Conservation (phyloP, 257 asterid species). For the Jacaranda copaia region DNA sequence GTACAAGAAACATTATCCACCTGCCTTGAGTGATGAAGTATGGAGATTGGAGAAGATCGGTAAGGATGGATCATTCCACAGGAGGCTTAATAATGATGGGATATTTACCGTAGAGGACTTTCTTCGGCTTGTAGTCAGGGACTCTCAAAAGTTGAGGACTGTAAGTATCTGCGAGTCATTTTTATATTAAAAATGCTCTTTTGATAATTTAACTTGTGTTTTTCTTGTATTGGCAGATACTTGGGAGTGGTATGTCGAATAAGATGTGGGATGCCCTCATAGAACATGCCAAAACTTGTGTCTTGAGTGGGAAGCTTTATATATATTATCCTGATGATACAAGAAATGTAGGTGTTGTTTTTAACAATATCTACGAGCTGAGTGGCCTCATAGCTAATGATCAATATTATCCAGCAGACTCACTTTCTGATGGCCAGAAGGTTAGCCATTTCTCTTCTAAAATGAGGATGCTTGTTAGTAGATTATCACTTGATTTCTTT, state of each 20-base stretch:
- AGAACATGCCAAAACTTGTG: slow-evolving; percentile 96
- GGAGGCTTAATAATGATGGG: slow-evolving; percentile 82
- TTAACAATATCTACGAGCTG: slow-evolving; percentile 91
- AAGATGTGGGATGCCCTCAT: slow-evolving; percentile 99
- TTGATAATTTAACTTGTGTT: slow-evolving; percentile 6
- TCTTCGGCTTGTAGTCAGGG: slow-evolving; percentile 90
- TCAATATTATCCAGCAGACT: slow-evolving; percentile 81
- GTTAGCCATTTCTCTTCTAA: slow-evolving; percentile 45
- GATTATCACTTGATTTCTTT: slow-evolving; percentile 22
- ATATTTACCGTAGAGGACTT: slow-evolving; percentile 88
- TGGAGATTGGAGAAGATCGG: slow-evolving; percentile 99
- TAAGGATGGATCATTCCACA: slow-evolving; percentile 98
- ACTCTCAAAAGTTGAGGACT: slow-evolving; percentile 84
- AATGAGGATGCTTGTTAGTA: slow-evolving; percentile 12
- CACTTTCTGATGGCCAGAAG: slow-evolving; percentile 97
- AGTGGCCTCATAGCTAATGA: slow-evolving; percentile 86
- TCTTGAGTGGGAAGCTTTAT: slow-evolving; percentile 90
- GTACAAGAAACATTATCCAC: slow-evolving; percentile 98
- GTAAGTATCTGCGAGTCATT: slow-evolving; percentile 51
- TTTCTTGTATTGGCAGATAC: slow-evolving; percentile 60
- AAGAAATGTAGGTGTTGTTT: slow-evolving; percentile 80
- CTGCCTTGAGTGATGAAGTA: slow-evolving; percentile 87
- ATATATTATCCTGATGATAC: slow-evolving; percentile 86
- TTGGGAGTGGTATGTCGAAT: slow-evolving; percentile 98
- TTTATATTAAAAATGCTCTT: slow-evolving; percentile 20